Conservation (phyloP, 306 rosid genomes). For the Begonia fuchsioides region DNA sequence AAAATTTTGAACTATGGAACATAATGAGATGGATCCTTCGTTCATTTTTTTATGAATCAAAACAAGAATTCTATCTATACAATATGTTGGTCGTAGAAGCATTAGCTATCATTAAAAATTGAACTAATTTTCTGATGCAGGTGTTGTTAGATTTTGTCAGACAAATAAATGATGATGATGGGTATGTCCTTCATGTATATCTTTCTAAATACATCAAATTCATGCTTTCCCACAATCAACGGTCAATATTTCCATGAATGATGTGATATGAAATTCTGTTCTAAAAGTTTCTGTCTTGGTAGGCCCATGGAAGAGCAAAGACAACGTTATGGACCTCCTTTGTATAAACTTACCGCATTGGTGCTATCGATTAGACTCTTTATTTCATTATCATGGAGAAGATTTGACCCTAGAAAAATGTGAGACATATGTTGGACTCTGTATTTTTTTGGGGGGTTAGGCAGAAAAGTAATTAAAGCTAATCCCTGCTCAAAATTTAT, state of each 20-base stretch:
- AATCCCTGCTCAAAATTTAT: no score
- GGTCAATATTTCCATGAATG: slow-evolving; percentile 1
- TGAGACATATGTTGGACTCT: slow-evolving; percentile 26
- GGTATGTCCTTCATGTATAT: slow-evolving; percentile 34
- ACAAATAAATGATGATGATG: slow-evolving; percentile 82
- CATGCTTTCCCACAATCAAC: neutral
- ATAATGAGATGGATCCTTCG: no score
- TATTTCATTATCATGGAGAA: slow-evolving; percentile 51
- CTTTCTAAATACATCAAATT: neutral
- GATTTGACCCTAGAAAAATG: slow-evolving; percentile 46
- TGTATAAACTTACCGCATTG: slow-evolving; percentile 72
- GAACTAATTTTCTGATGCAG: slow-evolving; percentile 30
- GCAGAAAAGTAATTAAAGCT: no score
- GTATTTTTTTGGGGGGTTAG: slow-evolving; percentile 1
- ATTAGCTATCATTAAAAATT: neutral
- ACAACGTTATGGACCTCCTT: slow-evolving; percentile 85
- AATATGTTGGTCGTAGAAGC: neutral
- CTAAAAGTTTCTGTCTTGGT: slow-evolving; percentile 12
- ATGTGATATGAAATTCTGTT: slow-evolving; percentile 2
- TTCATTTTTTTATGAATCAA: no score
- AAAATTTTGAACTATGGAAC: no score
- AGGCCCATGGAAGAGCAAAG: slow-evolving; percentile 99
- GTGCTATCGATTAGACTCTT: slow-evolving; percentile 49
- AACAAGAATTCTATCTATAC: no score
- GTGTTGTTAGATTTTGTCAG: slow-evolving; percentile 79